Conservation (phyloP, 2,329 filamentous ascomycete genomes). For the Magnaporthales sp. region DNA sequence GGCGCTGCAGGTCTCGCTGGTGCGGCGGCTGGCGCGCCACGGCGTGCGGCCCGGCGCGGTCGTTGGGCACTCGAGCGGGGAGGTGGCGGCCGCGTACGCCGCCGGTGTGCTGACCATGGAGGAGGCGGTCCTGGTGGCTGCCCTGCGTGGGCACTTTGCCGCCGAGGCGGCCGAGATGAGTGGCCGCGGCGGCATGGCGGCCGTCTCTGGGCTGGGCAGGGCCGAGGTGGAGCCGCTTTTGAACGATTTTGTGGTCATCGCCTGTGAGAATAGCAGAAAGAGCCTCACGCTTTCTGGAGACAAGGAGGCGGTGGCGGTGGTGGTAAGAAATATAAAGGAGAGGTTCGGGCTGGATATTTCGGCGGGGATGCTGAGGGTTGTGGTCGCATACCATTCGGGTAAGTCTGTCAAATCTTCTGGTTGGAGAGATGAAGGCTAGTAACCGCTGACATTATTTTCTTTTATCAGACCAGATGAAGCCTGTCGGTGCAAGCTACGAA, state of each 20-base stretch:
- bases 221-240: neutral
- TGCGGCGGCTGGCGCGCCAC: constrained; percentile 17
- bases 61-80: constrained; percentile 25
- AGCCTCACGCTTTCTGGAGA: constrained; percentile 36
- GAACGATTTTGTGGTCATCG: neutral
- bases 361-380: neutral
- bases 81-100: constrained; percentile 24
- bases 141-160: constrained; percentile 11
- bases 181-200: constrained; percentile 26
- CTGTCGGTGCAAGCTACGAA: neutral
- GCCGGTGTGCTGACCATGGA: constrained; percentile 13
- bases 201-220: constrained; percentile 19
- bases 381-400: neutral
- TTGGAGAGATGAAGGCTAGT: too few relatives aligned
- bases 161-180: neutral
- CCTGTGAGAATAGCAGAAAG: neutral
- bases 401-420: neutral
- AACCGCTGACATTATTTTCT: constrained; percentile 11
- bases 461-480: constrained; percentile 17
- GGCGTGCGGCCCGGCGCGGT: constrained; percentile 17
- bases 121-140: constrained; percentile 13
- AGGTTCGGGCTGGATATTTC: neutral
- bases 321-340: constrained; percentile 10
- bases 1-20: constrained; percentile 20
- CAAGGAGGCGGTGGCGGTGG: constrained; percentile 9